Conservation (phyloP, 768 basidiomycete species). For the Kondoa malvinella region DNA sequence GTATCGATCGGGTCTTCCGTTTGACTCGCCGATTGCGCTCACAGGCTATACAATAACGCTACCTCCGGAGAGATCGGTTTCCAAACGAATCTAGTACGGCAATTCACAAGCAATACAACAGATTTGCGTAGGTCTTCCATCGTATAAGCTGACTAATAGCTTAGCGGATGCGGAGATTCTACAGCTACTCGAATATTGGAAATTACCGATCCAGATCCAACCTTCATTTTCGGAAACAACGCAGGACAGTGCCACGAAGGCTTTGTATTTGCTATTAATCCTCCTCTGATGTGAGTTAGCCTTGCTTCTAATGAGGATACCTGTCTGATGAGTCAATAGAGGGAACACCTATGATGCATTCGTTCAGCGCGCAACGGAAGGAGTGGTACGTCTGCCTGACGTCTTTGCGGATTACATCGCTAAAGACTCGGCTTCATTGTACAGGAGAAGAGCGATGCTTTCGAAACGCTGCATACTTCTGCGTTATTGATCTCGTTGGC, state of each 20-base stretch:
- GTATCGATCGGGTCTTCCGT: neutral
- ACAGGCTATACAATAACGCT: neutral
- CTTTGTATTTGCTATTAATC: neutral
- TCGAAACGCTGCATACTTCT: no score
- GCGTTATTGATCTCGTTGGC: no score
- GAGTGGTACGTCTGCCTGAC: neutral
- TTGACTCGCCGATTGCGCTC: neutral
- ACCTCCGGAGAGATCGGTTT: neutral
- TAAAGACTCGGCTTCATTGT: neutral
- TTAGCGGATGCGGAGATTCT: neutral
- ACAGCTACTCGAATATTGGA: neutral
- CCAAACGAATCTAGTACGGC: neutral
- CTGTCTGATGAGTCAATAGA: neutral
- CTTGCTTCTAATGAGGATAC: neutral
- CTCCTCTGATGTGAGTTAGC: neutral
- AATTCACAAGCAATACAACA: neutral
- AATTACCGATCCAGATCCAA: neutral
- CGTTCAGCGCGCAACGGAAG: neutral
- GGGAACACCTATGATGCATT: neutral
- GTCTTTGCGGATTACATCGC: neutral
- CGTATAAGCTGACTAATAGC: neutral
- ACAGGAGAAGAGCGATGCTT: no score
- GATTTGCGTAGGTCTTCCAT: neutral
- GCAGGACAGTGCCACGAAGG: neutral
- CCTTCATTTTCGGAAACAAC: neutral